Percentiles rank a stretch among this genome's conserved stretches.
Evolutionary conservation across 176 grass and related monocot species (phyloP).

Genomic region (Rhynchospora pubera): DNA sequence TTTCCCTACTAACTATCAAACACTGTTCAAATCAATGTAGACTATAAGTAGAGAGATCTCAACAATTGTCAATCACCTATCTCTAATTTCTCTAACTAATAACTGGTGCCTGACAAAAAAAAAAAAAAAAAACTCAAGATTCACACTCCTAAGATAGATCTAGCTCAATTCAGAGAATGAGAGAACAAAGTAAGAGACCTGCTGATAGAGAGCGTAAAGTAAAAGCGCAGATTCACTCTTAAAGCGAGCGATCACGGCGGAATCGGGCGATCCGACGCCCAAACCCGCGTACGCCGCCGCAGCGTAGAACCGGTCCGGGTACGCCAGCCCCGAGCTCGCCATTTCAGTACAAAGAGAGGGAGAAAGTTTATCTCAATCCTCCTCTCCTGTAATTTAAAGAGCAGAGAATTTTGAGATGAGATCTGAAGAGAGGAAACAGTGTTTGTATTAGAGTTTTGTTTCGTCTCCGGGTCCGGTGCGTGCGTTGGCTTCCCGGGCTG

Average conservation of each 20-base stretch:
- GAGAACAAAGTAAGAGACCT: constrained; percentile 34
- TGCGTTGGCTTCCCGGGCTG: constrained; percentile 10
- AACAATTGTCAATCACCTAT: neutral
- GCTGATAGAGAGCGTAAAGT: constrained; percentile 87
- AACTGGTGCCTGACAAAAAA: neutral
- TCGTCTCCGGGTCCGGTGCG: neutral
- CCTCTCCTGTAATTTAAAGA: neutral
- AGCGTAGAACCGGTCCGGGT: constrained; percentile 91
- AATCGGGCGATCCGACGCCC: constrained; percentile 12
- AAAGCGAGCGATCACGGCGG: constrained; percentile 55
- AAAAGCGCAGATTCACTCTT: constrained; percentile 85
- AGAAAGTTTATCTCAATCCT: constrained; percentile 7
- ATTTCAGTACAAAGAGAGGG: constrained; percentile 20
- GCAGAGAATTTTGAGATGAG: neutral
- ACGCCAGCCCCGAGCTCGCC: constrained; percentile 83
- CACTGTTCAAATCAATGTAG: no score
- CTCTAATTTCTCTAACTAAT: neutral
- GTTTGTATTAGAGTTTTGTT: neutral
- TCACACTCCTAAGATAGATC: constrained; percentile 18
- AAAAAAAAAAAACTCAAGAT: constrained; percentile 27
- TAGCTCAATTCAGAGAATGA: constrained; percentile 4
- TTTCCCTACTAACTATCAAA: neutral
- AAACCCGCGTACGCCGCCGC: constrained; percentile 79
- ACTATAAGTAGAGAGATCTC: neutral
- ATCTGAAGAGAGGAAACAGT: neutral